phyloP scores from a whole-genome alignment of 345 rosid genomes.

The Carallia brachiata region DNA sequence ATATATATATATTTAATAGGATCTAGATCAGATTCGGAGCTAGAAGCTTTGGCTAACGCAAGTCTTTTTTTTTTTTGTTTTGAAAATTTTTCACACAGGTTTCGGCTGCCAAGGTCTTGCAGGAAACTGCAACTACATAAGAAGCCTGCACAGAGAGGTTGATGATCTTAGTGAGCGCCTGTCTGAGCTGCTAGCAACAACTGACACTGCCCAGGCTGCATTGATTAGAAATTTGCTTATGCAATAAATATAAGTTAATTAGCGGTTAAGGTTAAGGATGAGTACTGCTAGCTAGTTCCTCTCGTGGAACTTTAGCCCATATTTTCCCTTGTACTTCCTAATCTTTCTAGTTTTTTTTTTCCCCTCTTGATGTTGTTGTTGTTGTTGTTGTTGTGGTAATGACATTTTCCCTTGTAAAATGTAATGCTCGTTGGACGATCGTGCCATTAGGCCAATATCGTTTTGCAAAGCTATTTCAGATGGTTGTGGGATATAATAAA shows the following conservation, averaged over 20 bases:
- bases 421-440: conserved; percentile 9
- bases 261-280: neutral
- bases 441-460: conserved; percentile 11
- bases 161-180: conserved; percentile 78
- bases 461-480: conserved; percentile 21
- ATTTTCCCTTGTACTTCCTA: conserved; percentile 3
- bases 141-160: conserved; percentile 71
- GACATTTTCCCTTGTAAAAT: neutral
- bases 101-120: conserved; percentile 66
- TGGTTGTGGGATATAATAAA: conserved; percentile 19
- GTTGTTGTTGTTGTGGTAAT: neutral
- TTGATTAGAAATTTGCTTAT: conserved; percentile 62
- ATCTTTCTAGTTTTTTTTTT: neutral
- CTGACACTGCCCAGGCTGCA: conserved; percentile 79
- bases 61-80: too few relatives aligned
- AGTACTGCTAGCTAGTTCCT: neutral
- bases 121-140: conserved; percentile 86
- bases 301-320: neutral
- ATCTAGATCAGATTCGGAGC: too few relatives aligned
- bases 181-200: conserved; percentile 62
- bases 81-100: conserved; percentile 32
- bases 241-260: conserved; percentile 28
- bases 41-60: neutral
- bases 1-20: too few relatives aligned
- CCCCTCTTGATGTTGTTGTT: neutral